Evolutionary conservation across 768 basidiomycete species (phyloP).

Genomic region (Suillus clintonianus): DNA sequence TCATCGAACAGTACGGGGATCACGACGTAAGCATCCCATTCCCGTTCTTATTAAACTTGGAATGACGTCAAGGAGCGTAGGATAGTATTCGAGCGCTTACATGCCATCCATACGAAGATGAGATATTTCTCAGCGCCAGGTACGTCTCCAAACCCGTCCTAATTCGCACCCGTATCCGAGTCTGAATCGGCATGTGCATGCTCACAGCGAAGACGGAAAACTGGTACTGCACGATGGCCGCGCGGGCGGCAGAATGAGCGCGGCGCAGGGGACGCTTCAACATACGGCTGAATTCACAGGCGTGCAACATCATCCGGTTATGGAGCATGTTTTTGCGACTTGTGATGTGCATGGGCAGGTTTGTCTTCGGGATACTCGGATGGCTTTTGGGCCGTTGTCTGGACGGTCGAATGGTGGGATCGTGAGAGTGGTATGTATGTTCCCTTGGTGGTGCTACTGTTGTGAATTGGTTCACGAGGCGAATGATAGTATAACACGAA

Average conservation of each 20-base stretch:
- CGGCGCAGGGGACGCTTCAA: constrained; percentile 54
- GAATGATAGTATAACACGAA: constrained; percentile 48
- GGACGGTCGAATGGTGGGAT: constrained; percentile 51
- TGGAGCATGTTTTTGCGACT: constrained; percentile 70
- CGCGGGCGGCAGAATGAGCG: constrained; percentile 30
- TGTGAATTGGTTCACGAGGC: constrained; percentile 9
- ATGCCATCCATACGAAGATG: constrained; percentile 68
- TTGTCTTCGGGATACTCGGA: constrained; percentile 68
- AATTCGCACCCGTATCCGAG: neutral
- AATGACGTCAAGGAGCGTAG: constrained; percentile 36
- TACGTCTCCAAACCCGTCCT: neutral
- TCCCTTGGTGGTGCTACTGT: constrained; percentile 1
- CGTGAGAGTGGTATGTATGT: constrained; percentile 55
- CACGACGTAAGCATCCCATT: constrained; percentile 28
- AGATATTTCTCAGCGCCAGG: constrained; percentile 52
- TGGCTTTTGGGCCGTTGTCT: constrained; percentile 64
- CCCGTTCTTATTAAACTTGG: neutral
- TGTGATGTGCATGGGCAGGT: constrained; percentile 61
- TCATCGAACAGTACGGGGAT: constrained; percentile 28
- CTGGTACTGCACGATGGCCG: constrained; percentile 66
- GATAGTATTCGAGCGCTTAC: constrained; percentile 65
- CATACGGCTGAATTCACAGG: constrained; percentile 59
- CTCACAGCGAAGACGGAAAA: constrained; percentile 66
- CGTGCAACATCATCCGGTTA: constrained; percentile 65
- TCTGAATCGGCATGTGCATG: neutral